Evolutionary conservation across 2,329 filamentous ascomycete species (phyloP).

Genomic region (Pseudohalonectria lignicola): DNA sequence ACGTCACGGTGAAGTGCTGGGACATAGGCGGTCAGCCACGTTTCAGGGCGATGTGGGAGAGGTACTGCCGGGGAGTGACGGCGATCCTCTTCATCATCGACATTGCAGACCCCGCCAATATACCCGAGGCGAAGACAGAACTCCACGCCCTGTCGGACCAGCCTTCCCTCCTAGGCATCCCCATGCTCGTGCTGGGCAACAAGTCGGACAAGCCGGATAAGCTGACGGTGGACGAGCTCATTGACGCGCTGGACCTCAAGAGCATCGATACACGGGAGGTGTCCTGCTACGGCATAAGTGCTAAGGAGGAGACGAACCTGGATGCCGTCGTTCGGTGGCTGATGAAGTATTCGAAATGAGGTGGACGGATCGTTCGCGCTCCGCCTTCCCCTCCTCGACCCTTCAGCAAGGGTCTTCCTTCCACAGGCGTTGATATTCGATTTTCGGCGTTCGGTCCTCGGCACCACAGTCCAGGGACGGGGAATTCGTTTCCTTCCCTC

Average conservation of each 20-base stretch:
- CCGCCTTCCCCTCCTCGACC: no score
- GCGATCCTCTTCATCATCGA: slow-evolving; percentile 98
- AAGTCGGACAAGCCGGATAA: slow-evolving; percentile 93
- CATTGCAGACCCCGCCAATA: slow-evolving; percentile 71
- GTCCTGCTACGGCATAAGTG: slow-evolving; percentile 96
- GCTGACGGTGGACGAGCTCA: slow-evolving; percentile 86
- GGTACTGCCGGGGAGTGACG: slow-evolving; percentile 94
- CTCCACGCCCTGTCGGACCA: slow-evolving; percentile 82
- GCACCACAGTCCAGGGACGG: no score
- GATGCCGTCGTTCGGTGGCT: slow-evolving; percentile 95
- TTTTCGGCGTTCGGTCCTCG: no score
- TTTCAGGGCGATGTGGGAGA: slow-evolving; percentile 98
- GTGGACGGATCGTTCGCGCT: neutral
- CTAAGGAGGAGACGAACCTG: slow-evolving; percentile 97
- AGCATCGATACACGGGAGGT: slow-evolving; percentile 86
- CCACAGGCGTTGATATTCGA: slow-evolving; percentile 1
- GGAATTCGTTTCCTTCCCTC: no score
- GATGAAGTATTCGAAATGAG: slow-evolving; percentile 71
- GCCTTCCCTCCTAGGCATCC: slow-evolving; percentile 76
- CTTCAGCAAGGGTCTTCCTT: neutral
- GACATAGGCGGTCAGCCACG: slow-evolving; percentile 94
- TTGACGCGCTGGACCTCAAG: slow-evolving; percentile 84
- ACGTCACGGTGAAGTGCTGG: slow-evolving; percentile 99
- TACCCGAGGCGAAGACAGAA: slow-evolving; percentile 83
- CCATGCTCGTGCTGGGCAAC: slow-evolving; percentile 88